Evolutionary conservation across 2,329 filamentous ascomycete species (phyloP), one percentile per base, ranked within the genome.

Genomic region (Chrysoporthe cubensis): DNA sequence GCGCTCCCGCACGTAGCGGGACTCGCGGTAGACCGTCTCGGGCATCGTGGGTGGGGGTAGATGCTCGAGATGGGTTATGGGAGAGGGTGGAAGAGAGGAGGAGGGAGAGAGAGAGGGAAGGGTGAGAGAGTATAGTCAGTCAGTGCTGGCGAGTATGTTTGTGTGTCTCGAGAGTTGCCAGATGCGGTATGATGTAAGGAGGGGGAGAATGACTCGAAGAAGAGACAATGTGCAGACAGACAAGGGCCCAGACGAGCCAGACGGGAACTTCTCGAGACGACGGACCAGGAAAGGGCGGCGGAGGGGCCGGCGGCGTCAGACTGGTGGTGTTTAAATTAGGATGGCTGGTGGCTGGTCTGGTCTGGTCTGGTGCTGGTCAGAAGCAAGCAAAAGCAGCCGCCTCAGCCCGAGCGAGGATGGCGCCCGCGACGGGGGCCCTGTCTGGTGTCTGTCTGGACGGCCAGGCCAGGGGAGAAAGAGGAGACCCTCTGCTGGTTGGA

Each of bases 11-110:
- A 74, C 74, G 70, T 74, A 74, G 52, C 77, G 77, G 72, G 76
- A 70, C 71, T 79, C 77, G 66, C 76, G 75, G 71, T 77, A 78
- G 70, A 78, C 75, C 58, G 68, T 67, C 66, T 75, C 73, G 67
- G 75, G 73, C 73, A 76, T 76, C 68, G 66, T 71, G 64, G 63
- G 56, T 48, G 64, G 54, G 14, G 21, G 32, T 26, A 65, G 65
- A 65, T 65, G 58, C 59, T 21, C 62, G 59, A 64, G 48, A 62
- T 2, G 26, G 61, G 62, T n/a, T 26, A 46, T 40, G 26, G 40
- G 9, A 13, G 42, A 14, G 34, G 16, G n/a, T 34, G n/a, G 40
- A 3, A 16, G 26, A 14, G 26, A 44, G 11, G 6, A 50, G 42
- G 4, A 34, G 14, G 13, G 32, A 40, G 43, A 50, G 62, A 26